Evolutionary conservation across 768 basidiomycete species (phyloP), one percentile per base, ranked within the genome.

Genomic region (Termitomyces sp.): DNA sequence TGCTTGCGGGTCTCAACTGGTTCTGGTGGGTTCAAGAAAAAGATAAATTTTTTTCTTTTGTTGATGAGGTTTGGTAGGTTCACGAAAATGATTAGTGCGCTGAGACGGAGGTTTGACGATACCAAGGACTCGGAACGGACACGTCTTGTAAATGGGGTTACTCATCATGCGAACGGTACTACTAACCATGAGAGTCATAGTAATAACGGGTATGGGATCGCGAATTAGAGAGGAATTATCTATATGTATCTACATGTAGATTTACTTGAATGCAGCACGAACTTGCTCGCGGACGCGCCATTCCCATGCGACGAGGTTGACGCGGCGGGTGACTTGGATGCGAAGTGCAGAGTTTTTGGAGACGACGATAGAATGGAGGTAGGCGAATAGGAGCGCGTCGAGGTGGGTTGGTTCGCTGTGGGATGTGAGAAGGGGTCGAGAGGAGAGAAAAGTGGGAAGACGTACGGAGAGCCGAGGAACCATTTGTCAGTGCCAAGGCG

Each of bases 301-400:
- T 65, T 93, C 90, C 90, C 91, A 93, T 30, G 81, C 80, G 46
- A 90, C 82, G 41, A 93, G 84, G 63, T 93, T 93, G 40, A 81
- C 83, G 56, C 81, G 83, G 48, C 83, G 80, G 12, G 82, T 78
- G 28, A 91, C 83, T 63, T 88, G 85, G 37, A 82, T 77, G 34
- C 87, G 79, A 21, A 83, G 70, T 21, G 59, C 53, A 38, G 74
- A 70, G 56, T 71, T 65, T 21, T 53, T 40, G 22, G 76, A 72
- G 46, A 82, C 71, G 6, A 89, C 70, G 22, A 90, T 76, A 52
- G 74, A 76, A 66, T 91, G 84, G 12, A 93, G 73, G 62, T 93
- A 93, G 1, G 91, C 90, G 65, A 93, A 93, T 6, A 81, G 74
- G 43, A 92, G 80, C 2, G 91, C 90, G 64, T 93, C 91, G 14